Evolutionary conservation across 2,329 filamentous ascomycete genomes (phyloP), one percentile per base, ranked within the genome.

Genomic region (Purpureocillium lavendulum): DNA sequence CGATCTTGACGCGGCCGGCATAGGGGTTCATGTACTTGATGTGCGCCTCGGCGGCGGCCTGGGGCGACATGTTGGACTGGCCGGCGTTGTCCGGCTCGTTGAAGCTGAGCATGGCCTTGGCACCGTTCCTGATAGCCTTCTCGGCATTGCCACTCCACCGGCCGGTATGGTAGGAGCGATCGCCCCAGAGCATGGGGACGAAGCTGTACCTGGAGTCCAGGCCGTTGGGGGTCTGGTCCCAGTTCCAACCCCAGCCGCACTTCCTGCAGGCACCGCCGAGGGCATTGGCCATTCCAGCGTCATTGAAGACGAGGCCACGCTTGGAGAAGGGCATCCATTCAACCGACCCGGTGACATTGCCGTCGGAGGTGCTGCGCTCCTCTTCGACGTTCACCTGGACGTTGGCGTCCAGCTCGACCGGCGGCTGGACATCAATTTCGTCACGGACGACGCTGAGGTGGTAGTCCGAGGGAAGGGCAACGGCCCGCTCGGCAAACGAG

Each of bases 271-370:
- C 36, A 30, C 30, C 44, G 45, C 60, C 58, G 57, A 85, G 80
- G 46, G 60, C 51, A 40, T 65, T 60, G 56, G 73, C 70, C 29
- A 82, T 64, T 21, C 48, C 50, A 40, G 68, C 68, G 26, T 75
- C 64, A 60, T 85, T 84, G 73, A 80, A 87, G 38, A 75, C 75
- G 36, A 85, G 60, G 60, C 82, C 82, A 56, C 80, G 79, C 75
- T 84, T 82, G 21, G 21, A 26, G 21, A 26, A 26, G 21, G 21
- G 10, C 21, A 26, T 51, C 42, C 30, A 11, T 52, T 48, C 42
- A 59, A 50, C 21, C 46, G 38, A 24, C 15, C 38, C 21, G 12
- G 9, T 14, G 33, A 10, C 31, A 26, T 26, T 26, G 21, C 10
- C 21, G 21, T 26, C 21, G 21, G n/a, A n/a, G n/a, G n/a, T 26